These are phyloP conservation scores for Salix suchowensis DNA, from an alignment of 345 rosid genomes.

Conservation along the genomic window DNA sequence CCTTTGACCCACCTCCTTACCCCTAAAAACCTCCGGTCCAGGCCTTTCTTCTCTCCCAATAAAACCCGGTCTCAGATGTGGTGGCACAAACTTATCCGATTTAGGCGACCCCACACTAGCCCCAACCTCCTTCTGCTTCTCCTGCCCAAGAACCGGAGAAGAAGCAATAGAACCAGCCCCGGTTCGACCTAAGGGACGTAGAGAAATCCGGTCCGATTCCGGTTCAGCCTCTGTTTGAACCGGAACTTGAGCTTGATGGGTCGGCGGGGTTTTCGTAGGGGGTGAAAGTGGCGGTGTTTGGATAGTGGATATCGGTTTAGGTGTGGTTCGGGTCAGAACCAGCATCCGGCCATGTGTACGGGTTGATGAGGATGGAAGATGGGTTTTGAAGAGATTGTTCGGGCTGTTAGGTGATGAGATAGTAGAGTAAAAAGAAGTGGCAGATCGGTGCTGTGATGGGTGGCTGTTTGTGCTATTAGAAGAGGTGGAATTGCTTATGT, in stretches of 20 bases:
- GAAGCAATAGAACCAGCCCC: not conserved
- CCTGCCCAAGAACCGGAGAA: constrained; percentile 4
- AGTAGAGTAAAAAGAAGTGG: constrained; percentile 40
- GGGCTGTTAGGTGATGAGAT: constrained; percentile 19
- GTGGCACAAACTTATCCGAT: constrained; percentile 65
- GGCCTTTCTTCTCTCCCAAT: constrained; percentile 58
- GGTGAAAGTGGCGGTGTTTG: constrained; percentile 15
- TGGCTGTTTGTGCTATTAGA: not conserved
- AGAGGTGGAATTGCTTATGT: constrained; percentile 22
- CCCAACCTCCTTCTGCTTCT: constrained; percentile 7
- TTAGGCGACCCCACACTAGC: constrained; percentile 29
- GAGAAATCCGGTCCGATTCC: constrained; percentile 12
- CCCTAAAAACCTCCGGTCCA: constrained; percentile 21
- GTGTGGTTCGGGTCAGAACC: constrained; percentile 66
- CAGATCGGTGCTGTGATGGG: constrained; percentile 21
- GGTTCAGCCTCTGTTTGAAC: constrained; percentile 2
- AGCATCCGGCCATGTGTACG: constrained; percentile 82
- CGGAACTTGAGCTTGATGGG: not conserved
- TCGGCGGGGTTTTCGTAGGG: constrained; percentile 12
- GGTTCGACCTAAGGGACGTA: constrained; percentile 21
- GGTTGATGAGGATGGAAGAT: constrained; percentile 8
- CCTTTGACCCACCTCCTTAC: constrained; percentile 16
- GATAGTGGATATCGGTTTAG: constrained; percentile 39
- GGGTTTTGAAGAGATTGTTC: constrained; percentile 22
- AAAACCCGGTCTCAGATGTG: constrained; percentile 92